phyloP scores from a whole-genome alignment of 179 eudicot genomes.

The Actinidia arguta region DNA sequence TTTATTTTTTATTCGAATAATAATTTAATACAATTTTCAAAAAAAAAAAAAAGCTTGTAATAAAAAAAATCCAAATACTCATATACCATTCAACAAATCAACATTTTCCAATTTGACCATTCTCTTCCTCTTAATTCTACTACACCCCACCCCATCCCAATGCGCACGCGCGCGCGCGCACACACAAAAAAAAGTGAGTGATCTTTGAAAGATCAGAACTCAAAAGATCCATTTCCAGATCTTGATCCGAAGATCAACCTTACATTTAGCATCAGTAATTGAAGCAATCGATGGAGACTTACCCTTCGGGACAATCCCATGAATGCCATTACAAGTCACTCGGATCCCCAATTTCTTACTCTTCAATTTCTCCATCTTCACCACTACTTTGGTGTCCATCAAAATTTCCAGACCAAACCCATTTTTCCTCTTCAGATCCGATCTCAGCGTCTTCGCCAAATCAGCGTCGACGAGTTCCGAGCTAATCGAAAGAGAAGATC shows the following conservation, averaged over 20 bases:
- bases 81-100: not conserved
- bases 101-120: not conserved
- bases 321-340: slow-evolving; percentile 68
- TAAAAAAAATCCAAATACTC: not conserved
- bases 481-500: slow-evolving; percentile 29
- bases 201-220: slow-evolving; percentile 33
- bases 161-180: too few relatives aligned
- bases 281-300: slow-evolving; percentile 39
- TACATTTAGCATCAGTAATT: slow-evolving; percentile 56
- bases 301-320: slow-evolving; percentile 55
- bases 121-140: slow-evolving; percentile 8
- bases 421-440: slow-evolving; percentile 63
- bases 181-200: not conserved
- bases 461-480: slow-evolving; percentile 53
- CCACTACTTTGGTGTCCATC: slow-evolving; percentile 62
- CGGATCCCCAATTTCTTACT: slow-evolving; percentile 68
- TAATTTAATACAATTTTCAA: too few relatives aligned
- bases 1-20: too few relatives aligned
- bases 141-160: not conserved
- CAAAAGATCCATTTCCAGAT: slow-evolving; percentile 84
- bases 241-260: slow-evolving; percentile 92
- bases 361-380: slow-evolving; percentile 65
- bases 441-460: slow-evolving; percentile 36
- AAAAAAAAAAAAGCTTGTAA: too few relatives aligned
- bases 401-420: slow-evolving; percentile 60